phyloP scores from a whole-genome alignment of 208 protist genomes.

The Paratrypanosoma confusum region DNA sequence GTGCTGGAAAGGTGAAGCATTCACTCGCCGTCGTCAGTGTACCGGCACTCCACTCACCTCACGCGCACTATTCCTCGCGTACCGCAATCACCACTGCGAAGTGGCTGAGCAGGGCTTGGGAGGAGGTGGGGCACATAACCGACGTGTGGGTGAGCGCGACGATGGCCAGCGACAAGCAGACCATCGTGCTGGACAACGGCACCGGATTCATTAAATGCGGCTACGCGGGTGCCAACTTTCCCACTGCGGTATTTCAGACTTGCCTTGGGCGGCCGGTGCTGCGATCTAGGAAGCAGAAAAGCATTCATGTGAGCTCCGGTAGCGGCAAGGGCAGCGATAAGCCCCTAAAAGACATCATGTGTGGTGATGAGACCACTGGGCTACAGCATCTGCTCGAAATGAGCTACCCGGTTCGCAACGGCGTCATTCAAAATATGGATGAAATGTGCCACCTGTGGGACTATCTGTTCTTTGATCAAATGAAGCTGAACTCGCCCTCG shows the following conservation, averaged over 20 bases:
- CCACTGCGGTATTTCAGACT: conserved; percentile 92
- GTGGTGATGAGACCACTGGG: conserved; percentile 86
- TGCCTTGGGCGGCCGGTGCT: conserved; percentile 93
- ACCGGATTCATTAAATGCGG: conserved; percentile 95
- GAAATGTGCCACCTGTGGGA: conserved; percentile 96
- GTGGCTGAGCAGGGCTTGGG: too few species aligned
- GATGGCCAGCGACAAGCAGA: conserved; percentile 16
- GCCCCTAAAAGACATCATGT: conserved; percentile 81
- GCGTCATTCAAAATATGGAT: conserved; percentile 95
- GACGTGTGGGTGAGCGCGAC: too few species aligned
- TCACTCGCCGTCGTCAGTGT: too few species aligned
- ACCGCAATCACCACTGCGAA: too few species aligned
- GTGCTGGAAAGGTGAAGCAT: too few species aligned
- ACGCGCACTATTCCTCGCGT: too few species aligned
- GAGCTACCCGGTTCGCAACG: conserved; percentile 94
- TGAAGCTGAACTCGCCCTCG: conserved; percentile 19
- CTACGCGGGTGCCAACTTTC: conserved; percentile 95
- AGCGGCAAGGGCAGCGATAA: conserved; percentile 15
- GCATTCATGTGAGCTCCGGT: conserved; percentile 1
- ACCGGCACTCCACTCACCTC: too few species aligned
- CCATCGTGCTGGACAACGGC: conserved; percentile 54
- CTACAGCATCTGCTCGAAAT: conserved; percentile 81
- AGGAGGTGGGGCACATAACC: too few species aligned
- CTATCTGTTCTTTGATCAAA: conserved; percentile 79
- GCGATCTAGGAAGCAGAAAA: conserved; percentile 72